These are phyloP conservation scores for Pseudopithomyces chartarum DNA, from an alignment of 2,329 filamentous ascomycete genomes.

Conservation along the genomic window DNA sequence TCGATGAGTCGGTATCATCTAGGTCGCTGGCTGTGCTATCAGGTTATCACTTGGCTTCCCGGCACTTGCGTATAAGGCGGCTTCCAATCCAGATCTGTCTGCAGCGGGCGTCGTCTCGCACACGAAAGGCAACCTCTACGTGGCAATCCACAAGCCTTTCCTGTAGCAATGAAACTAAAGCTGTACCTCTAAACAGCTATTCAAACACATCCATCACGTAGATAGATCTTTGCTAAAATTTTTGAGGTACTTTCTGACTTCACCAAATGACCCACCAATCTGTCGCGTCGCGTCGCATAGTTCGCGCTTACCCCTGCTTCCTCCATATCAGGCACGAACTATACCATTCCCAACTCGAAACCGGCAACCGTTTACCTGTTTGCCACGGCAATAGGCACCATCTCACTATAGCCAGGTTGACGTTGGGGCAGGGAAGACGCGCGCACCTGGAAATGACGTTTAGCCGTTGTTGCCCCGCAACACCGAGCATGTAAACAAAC, in stretches of 20 bases:
- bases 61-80: constrained; percentile 15
- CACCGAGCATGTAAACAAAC: constrained; percentile 7
- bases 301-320: no score
- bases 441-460: constrained; percentile 3
- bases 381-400: not conserved
- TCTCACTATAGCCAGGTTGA: not conserved
- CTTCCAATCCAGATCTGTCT: not conserved
- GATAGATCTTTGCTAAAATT: no score
- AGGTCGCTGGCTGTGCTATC: constrained; percentile 20
- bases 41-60: constrained; percentile 21
- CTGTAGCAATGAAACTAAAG: no score
- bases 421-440: not conserved
- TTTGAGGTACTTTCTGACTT: no score
- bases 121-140: constrained; percentile 14
- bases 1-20: constrained; percentile 22
- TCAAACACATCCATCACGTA: no score
- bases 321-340: no score
- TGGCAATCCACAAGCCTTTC: no score
- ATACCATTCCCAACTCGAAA: no score
- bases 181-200: no score
- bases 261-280: no score
- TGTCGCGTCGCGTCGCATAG: no score
- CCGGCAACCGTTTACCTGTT: not conserved
- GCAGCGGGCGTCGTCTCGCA: constrained; percentile 1
- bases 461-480: constrained; percentile 6